Conservation (phyloP, 306 rosid species). For the Medicago truncatula region DNA sequence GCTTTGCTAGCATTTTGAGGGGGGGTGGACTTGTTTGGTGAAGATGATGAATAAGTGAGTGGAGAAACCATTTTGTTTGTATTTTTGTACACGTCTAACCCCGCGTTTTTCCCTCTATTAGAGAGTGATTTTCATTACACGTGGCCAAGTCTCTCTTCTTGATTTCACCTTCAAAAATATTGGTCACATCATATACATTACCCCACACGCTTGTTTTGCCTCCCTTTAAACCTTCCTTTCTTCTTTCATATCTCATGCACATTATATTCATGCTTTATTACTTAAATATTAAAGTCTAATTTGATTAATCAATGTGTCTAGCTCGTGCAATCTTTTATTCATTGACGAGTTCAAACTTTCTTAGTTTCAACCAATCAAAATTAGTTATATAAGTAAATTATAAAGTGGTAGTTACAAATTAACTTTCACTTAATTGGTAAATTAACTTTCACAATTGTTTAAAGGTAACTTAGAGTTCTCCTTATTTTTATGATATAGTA, state of each 20-base stretch:
- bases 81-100: constrained; percentile 59
- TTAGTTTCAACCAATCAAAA: background rate
- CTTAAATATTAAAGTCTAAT: background rate
- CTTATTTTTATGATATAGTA: too few relatives aligned
- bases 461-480: too few relatives aligned
- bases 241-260: constrained; percentile 13
- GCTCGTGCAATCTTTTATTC: background rate
- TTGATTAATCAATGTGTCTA: background rate
- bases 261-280: constrained; percentile 3
- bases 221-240: background rate
- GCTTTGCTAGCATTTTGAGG: background rate
- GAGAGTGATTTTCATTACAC: constrained; percentile 49
- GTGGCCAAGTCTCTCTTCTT: constrained; percentile 53
- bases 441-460: too few relatives aligned
- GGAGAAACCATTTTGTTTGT: constrained; percentile 35
- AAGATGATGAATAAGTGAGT: background rate
- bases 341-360: background rate
- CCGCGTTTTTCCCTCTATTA: constrained; percentile 69
- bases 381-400: too few relatives aligned
- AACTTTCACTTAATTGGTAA: too few relatives aligned
- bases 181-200: constrained; percentile 60
- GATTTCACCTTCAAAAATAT: constrained; percentile 33
- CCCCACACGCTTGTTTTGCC: constrained; percentile 73
- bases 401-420: too few relatives aligned
- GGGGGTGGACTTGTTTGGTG: constrained; percentile 8